Base-by-base conservation (phyloP, 257 asterid species). In the Cordia subcordata region DNA sequence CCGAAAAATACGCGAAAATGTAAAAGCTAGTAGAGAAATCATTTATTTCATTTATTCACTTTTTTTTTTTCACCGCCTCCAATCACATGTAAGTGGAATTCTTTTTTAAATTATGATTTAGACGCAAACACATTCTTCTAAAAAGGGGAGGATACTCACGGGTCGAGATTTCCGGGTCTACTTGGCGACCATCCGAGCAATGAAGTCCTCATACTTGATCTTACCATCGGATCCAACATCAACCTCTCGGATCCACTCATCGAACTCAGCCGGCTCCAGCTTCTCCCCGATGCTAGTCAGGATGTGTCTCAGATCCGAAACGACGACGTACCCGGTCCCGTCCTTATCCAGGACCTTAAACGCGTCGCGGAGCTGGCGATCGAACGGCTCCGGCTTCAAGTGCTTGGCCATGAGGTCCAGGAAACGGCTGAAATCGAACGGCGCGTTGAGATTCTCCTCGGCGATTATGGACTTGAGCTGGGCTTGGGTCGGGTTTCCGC, bases 211-310 rank as follows among this genome's bases (percentile, higher is more conserved):
- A 58, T 87, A 90, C 37, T 78, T 77, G 81, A 90, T 87, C 84
- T 90, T 90, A 53, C 96, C 97, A 64, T 90, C 97, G 61, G 97
- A 75, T 63, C 94, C 96, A 59, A 81, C 93, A 78, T 87, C 95
- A 13, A 90, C 96, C 79, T 90, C 97, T 13, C 97, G 93, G 87
- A 90, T 90, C 97, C 97, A 90, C 79, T 90, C 97, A 53, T 90
- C 97, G 47, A 90, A 85, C 79, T 90, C 96, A 15, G 92, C 86
- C 1, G 90, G 90, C 81, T 90, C 95, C 60, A 90, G 73, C 70
- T 90, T 89, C 84, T 89, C 97, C 42, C 97, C 95, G 39, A 86
- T 89, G 64, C 89, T 86, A 17, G 97, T 89, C 50, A 90, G 72
- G 20, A 90, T 90, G 72, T 90, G 97, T 79, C 85, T 81, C 66